Evolutionary conservation across 352 stramenopile genomes (phyloP), one percentile per base, ranked within the genome.

Genomic region (Globisporangium middletonii): DNA sequence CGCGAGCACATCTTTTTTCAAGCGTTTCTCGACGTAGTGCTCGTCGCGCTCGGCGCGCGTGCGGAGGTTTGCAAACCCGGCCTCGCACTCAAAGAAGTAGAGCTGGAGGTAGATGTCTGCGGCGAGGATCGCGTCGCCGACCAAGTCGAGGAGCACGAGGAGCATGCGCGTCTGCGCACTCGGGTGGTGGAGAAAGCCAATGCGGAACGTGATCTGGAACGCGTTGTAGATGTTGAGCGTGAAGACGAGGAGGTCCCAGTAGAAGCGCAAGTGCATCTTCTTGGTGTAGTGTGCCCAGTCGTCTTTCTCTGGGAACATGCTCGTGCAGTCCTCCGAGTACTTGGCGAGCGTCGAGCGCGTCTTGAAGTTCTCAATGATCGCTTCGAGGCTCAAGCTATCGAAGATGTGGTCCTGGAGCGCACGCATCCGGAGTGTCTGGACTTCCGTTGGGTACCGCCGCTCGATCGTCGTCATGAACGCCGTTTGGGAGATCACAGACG

Each of bases 21-120:
- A 35, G 6, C 67, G 66, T 50, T 75, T 64, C 3, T 60, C 49
- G 1, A 48, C 60, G 41, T 91, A 91, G 7, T 69, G 70, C 18
- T 45, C 53, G 37, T 83, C 76, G 1, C 58, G 67, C 13, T 89
- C 68, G 3, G 67, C 60, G 30, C 75, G 63, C n/a, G 72, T 76
- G n/a, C 82, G 33, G 3, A 92, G 50, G 27, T 88, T 89, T 0
- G 45, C 45, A 30, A 88, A 57, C 0, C 79, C 78, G 0, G 61
- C 56, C 19, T 92, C 73, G 28, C 79, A 89, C 51, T 88, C 79
- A 13, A 92, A 90, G 60, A 87, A 89, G 46, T 86, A 88, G 3
- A 90, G 63, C 44, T 89, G 86, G 7, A 90, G 68, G 30, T 86
- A 79, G 30, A 92, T 75, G 51, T 92, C 82, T 1, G 60, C 37